A percentile compares a stretch with the other conserved stretches of the same genome.
phyloP scores from a whole-genome alignment of 2,329 filamentous ascomycete species.

The Ascochyta koolunga region DNA sequence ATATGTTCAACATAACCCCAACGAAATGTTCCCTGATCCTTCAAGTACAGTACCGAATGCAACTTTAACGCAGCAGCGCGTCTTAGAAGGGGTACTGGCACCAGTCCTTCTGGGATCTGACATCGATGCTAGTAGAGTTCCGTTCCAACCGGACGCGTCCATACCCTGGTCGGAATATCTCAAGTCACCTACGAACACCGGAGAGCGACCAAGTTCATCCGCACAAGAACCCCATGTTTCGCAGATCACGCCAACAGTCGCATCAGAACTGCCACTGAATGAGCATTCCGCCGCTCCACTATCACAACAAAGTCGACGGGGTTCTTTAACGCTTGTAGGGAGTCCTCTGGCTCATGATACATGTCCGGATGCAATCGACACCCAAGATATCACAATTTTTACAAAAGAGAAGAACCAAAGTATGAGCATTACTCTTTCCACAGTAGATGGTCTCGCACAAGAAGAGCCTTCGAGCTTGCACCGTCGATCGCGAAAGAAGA shows the following conservation, averaged over 20 bases:
- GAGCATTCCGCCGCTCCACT: not conserved
- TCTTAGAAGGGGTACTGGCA: slow-evolving; percentile 45
- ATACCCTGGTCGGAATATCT: slow-evolving; percentile 47
- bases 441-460: not conserved
- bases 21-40: slow-evolving; percentile 48
- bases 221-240: slow-evolving; percentile 4
- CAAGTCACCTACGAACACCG: slow-evolving; percentile 23
- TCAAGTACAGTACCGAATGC: slow-evolving; percentile 53
- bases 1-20: slow-evolving; percentile 49
- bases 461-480: not conserved
- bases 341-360: slow-evolving; percentile 13
- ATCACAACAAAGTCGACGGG: slow-evolving; percentile 14
- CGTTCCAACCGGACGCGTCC: slow-evolving; percentile 36
- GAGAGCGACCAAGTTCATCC: slow-evolving; percentile 18
- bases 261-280: not conserved
- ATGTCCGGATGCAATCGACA: not conserved
- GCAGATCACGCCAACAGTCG: not conserved
- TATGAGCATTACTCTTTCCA: not conserved
- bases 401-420: not conserved
- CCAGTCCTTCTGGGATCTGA: slow-evolving; percentile 35
- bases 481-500: slow-evolving; percentile 5
- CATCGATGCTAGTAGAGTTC: slow-evolving; percentile 14
- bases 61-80: slow-evolving; percentile 48
- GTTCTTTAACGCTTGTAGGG: slow-evolving; percentile 9
- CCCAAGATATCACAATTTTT: not conserved